phyloP scores from a whole-genome alignment of 805 yeast species.

The Metschnikowia peoriensis region DNA sequence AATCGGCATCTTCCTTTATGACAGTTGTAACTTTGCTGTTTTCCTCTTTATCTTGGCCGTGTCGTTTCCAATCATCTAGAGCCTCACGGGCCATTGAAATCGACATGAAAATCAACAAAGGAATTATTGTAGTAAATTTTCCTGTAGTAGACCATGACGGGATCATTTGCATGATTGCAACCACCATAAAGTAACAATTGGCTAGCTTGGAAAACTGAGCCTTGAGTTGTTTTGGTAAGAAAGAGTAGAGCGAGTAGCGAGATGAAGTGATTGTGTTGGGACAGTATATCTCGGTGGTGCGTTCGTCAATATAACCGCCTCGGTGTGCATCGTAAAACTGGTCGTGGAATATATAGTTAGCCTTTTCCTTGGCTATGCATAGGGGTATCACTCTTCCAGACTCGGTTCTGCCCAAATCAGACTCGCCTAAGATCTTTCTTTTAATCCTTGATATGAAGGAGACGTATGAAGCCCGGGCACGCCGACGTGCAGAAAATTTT shows the following conservation, averaged over 20 bases:
- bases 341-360: conserved; percentile 29
- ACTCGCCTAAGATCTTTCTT: conserved; percentile 6
- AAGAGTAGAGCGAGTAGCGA: conserved; percentile 74
- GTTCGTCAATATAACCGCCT: conserved; percentile 60
- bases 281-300: conserved; percentile 59
- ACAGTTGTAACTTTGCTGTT: conserved; percentile 48
- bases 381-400: conserved; percentile 80
- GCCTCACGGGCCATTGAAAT: conserved; percentile 93
- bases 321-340: conserved; percentile 23
- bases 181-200: conserved; percentile 82
- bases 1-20: conserved; percentile 31
- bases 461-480: conserved; percentile 11
- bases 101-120: conserved; percentile 78
- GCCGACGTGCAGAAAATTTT: conserved; percentile 9
- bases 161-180: conserved; percentile 91
- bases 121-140: conserved; percentile 88
- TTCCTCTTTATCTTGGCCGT: conserved; percentile 79
- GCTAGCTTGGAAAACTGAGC: conserved; percentile 95
- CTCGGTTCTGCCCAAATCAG: conserved; percentile 19
- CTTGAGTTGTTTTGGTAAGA: conserved; percentile 81
- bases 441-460: conserved; percentile 33
- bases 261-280: conserved; percentile 80
- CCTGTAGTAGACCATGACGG: conserved; percentile 99
- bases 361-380: conserved; percentile 39
- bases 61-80: conserved; percentile 87